Evolutionary conservation across 1,284 basidiomycete species (phyloP).

Genomic region (Moniliophthora roreri): DNA sequence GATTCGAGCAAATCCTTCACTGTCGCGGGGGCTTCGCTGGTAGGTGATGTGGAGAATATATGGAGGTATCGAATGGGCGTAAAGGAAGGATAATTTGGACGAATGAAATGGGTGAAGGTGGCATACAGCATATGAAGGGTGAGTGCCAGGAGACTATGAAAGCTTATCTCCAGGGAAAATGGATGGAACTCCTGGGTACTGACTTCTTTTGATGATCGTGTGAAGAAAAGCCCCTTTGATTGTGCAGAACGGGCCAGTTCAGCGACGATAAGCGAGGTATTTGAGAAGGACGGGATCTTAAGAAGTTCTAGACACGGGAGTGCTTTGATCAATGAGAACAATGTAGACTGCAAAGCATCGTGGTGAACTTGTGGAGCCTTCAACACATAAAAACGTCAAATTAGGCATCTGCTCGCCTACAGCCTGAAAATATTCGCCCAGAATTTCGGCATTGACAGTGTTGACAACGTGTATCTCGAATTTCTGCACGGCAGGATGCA

Average conservation of each 20-base stretch:
- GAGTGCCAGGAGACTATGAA: background rate
- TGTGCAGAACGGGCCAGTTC: background rate
- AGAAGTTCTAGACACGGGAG: background rate
- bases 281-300: background rate
- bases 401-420: background rate
- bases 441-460: background rate
- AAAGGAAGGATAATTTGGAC: background rate
- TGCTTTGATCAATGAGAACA: background rate
- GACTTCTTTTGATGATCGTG: background rate
- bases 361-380: background rate
- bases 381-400: background rate
- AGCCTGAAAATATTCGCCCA: background rate
- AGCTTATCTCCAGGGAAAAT: background rate
- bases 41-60: background rate
- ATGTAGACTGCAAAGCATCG: background rate
- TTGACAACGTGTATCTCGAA: background rate
- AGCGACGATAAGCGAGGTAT: background rate
- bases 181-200: background rate
- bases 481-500: background rate
- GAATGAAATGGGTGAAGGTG: background rate
- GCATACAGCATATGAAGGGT: background rate
- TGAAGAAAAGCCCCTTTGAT: background rate
- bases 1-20: slow-evolving; percentile 1
- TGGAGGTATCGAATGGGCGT: background rate
- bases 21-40: background rate